These are phyloP conservation scores for Citrullus colocynthis DNA, from an alignment of 306 rosid species.

Conservation along the genomic window DNA sequence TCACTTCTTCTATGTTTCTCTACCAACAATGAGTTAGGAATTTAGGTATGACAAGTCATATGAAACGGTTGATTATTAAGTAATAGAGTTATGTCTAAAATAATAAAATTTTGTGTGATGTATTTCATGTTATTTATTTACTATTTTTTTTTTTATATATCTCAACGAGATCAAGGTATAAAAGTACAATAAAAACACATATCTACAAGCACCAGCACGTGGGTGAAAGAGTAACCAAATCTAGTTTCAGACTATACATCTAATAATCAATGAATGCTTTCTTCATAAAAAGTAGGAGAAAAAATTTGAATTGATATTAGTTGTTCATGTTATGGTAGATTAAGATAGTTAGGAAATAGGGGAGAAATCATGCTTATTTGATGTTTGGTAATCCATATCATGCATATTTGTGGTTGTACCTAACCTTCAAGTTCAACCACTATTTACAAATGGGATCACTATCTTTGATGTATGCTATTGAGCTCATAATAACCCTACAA, in stretches of 20 bases:
- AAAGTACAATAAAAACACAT: too few species aligned
- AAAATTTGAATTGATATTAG: too few species aligned
- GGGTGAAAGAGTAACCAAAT: too few species aligned
- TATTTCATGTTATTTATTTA: background rate
- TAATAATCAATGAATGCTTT: too few species aligned
- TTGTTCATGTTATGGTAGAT: background rate
- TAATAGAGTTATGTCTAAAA: too few species aligned
- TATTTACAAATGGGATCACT: background rate
- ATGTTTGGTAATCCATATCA: background rate
- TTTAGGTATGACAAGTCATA: background rate
- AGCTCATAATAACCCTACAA: background rate
- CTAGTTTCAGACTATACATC: too few species aligned
- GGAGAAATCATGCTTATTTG: background rate
- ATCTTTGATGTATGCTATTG: background rate
- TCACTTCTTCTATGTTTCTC: background rate
- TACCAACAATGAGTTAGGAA: background rate
- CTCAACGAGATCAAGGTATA: too few species aligned
- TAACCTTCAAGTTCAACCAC: background rate
- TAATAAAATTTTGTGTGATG: background rate
- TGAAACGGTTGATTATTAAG: background rate
- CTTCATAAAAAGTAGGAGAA: too few species aligned
- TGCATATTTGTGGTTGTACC: conserved; percentile 2
- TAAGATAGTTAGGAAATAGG: background rate
- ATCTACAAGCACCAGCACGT: too few species aligned
- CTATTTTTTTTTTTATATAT: background rate